phyloP scores from a whole-genome alignment of 768 basidiomycete genomes.

The Cystobasidium tubakii region DNA sequence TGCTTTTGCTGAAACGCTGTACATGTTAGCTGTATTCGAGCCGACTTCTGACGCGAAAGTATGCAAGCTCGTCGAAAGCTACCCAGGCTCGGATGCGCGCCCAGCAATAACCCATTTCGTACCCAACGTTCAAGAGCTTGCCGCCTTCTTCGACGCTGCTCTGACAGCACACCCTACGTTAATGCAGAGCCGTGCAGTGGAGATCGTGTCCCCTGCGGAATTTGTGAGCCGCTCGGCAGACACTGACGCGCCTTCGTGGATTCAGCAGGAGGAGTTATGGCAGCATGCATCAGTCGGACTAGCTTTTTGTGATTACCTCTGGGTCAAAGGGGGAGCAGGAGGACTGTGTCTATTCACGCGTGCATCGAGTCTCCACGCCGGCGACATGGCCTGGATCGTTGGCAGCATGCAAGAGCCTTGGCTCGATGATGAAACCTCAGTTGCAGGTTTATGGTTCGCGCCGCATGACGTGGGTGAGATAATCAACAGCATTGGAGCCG shows the following conservation, averaged over 20 bases:
- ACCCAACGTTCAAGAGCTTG: slow-evolving; percentile 77
- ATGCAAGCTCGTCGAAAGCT: slow-evolving; percentile 61
- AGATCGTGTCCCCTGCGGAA: too few species aligned
- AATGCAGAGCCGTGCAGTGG: too few species aligned
- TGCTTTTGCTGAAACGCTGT: slow-evolving; percentile 3
- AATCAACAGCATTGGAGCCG: slow-evolving; percentile 13
- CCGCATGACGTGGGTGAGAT: not conserved
- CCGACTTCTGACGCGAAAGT: slow-evolving; percentile 88
- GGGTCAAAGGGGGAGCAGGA: slow-evolving; percentile 63
- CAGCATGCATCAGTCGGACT: not conserved
- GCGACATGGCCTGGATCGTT: not conserved
- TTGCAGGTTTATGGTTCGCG: not conserved
- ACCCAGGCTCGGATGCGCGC: slow-evolving; percentile 39
- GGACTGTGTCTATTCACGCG: slow-evolving; percentile 46
- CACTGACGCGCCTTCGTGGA: not conserved
- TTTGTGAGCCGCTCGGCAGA: too few species aligned
- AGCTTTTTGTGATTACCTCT: slow-evolving; percentile 53
- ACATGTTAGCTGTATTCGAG: slow-evolving; percentile 69
- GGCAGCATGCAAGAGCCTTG: not conserved
- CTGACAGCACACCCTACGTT: too few species aligned
- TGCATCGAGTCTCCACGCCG: not conserved
- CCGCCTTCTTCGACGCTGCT: slow-evolving; percentile 49
- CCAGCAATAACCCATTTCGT: slow-evolving; percentile 63
- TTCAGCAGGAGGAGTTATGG: not conserved
- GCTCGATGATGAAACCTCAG: not conserved